Conservation (phyloP, 1,284 basidiomycete species). For the Irpex lacteus region DNA sequence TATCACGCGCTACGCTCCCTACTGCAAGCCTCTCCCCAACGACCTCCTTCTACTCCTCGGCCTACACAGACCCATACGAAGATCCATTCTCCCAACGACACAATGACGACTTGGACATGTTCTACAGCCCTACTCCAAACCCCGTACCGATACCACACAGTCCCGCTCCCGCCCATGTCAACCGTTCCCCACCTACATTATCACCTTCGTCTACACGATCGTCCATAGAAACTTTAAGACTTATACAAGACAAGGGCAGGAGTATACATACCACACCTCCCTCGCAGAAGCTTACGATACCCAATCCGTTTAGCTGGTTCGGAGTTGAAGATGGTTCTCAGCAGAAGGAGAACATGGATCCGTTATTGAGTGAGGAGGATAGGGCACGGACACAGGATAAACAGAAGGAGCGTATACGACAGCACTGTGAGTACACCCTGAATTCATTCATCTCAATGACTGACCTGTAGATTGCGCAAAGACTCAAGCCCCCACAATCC, state of each 20-base stretch:
- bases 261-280: conserved; percentile 26
- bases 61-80: conserved; percentile 32
- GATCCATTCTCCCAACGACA: conserved; percentile 22
- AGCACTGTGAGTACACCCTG: conserved; percentile 59
- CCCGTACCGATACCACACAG: conserved; percentile 28
- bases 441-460: neutral
- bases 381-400: conserved; percentile 48
- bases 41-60: conserved; percentile 17
- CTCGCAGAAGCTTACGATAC: conserved; percentile 20
- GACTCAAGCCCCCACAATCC: conserved; percentile 79
- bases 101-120: conserved; percentile 24
- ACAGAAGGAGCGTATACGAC: conserved; percentile 53
- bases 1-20: conserved; percentile 63
- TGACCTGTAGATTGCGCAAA: conserved; percentile 23
- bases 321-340: conserved; percentile 34
- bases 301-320: conserved; percentile 48
- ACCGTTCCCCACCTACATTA: conserved; percentile 25
- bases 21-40: conserved; percentile 51
- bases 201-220: conserved; percentile 39
- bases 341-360: conserved; percentile 45
- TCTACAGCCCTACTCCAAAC: conserved; percentile 28
- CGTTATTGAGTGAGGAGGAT: conserved; percentile 58
- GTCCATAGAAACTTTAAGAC: conserved; percentile 64
- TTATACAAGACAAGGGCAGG: conserved; percentile 43
- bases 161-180: conserved; percentile 25